phyloP scores from a whole-genome alignment of 139 green algal species.

The Parachlorella kessleri region DNA sequence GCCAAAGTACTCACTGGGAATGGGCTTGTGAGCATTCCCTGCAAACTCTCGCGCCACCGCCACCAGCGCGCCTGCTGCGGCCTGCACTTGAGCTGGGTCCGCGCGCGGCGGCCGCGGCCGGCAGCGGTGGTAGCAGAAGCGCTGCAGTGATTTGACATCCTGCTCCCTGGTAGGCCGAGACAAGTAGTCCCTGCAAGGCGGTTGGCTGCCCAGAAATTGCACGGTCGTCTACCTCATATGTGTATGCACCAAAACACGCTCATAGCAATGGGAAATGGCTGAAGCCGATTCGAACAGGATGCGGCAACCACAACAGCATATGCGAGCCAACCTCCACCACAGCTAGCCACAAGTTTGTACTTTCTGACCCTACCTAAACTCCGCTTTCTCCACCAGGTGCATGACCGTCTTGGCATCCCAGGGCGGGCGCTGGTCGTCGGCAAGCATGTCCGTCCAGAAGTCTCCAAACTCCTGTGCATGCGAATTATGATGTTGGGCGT shows the following conservation, averaged over 20 bases:
- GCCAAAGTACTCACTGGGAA: too few relatives aligned
- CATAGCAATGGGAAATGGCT: too few relatives aligned
- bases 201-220: too few relatives aligned
- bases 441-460: conserved; percentile 24
- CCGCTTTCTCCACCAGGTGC: not conserved
- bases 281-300: too few relatives aligned
- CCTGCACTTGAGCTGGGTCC: not conserved
- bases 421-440: conserved; percentile 15
- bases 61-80: not conserved
- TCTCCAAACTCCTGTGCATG: conserved; percentile 33
- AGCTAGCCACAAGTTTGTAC: too few relatives aligned
- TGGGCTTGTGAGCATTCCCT: not conserved
- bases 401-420: conserved; percentile 26
- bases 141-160: conserved; percentile 5
- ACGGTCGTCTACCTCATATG: too few relatives aligned
- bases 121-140: conserved; percentile 2
- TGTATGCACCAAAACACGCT: too few relatives aligned
- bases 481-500: too few relatives aligned
- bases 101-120: too few relatives aligned
- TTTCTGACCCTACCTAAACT: not conserved
- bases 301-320: too few relatives aligned
- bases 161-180: not conserved
- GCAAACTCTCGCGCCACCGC: not conserved
- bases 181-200: not conserved
- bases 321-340: too few relatives aligned